Conservation (phyloP, 495 filamentous ascomycete genomes). For the Clohesyomyces aquaticus region DNA sequence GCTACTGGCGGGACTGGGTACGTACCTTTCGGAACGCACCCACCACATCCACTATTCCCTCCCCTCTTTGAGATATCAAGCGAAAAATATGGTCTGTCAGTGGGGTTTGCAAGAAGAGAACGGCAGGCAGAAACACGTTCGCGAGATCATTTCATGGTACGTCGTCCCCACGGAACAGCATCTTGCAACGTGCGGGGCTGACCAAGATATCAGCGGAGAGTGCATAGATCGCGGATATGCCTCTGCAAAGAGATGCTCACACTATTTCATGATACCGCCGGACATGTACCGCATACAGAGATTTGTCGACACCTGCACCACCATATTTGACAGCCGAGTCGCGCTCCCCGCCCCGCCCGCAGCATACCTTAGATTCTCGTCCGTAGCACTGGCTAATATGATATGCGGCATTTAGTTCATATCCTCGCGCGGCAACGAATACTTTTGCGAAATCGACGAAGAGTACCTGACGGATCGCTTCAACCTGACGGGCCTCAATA, state of each 20-base stretch:
- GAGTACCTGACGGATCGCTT: constrained; percentile 98
- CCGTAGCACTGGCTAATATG: neutral
- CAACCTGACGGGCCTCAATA: constrained; percentile 95
- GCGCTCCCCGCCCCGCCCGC: neutral
- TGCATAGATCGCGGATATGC: constrained; percentile 9
- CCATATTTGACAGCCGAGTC: neutral
- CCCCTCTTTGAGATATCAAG: too few relatives aligned
- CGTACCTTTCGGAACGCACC: constrained; percentile 47
- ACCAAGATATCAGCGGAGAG: neutral
- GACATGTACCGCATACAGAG: neutral
- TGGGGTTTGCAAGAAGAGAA: too few relatives aligned
- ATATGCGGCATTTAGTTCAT: constrained; percentile 70
- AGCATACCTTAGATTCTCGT: too few relatives aligned
- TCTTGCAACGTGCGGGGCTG: too few relatives aligned
- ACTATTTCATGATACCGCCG: neutral
- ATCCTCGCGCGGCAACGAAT: constrained; percentile 95
- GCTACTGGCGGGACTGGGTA: constrained; percentile 99
- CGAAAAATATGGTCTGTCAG: neutral
- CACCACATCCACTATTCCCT: too few relatives aligned
- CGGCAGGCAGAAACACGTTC: neutral
- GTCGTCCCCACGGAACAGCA: neutral
- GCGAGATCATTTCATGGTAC: constrained; percentile 6
- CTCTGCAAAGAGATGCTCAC: constrained; percentile 4
- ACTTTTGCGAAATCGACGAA: constrained; percentile 99
- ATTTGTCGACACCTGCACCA: neutral